Evolutionary conservation across 1,284 basidiomycete species (phyloP).

Genomic region (Crucibulum cyathiforme): DNA sequence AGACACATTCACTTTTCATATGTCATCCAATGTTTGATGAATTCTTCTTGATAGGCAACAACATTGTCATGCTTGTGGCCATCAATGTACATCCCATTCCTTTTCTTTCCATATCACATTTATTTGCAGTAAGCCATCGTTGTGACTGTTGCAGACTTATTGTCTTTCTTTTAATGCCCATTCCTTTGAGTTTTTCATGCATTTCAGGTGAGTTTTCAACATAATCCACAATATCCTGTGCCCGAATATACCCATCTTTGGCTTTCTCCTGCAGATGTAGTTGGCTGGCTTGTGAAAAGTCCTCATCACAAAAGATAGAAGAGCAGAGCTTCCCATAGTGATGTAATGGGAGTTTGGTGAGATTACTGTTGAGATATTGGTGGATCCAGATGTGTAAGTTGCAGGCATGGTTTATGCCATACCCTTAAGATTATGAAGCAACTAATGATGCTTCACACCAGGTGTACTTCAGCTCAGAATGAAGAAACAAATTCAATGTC

Average conservation of each 20-base stretch:
- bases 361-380: no score
- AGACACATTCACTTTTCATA: background rate
- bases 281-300: background rate
- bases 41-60: background rate
- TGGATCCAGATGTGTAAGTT: no score
- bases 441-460: background rate
- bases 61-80: background rate
- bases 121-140: background rate
- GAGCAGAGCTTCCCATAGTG: background rate
- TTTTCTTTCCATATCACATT: background rate
- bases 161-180: background rate
- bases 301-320: background rate
- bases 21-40: background rate
- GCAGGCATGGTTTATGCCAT: background rate
- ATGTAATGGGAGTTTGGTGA: no score
- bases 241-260: background rate
- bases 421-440: background rate
- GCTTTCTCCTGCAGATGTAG: background rate
- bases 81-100: background rate
- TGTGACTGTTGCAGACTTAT: background rate
- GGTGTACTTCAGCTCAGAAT: background rate
- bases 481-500: conserved; percentile 2
- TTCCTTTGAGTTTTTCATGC: background rate
- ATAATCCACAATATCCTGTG: background rate
- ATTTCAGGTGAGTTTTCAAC: background rate